Conservation (phyloP, 805 yeast genomes). For the Torulaspora gathmanii region DNA sequence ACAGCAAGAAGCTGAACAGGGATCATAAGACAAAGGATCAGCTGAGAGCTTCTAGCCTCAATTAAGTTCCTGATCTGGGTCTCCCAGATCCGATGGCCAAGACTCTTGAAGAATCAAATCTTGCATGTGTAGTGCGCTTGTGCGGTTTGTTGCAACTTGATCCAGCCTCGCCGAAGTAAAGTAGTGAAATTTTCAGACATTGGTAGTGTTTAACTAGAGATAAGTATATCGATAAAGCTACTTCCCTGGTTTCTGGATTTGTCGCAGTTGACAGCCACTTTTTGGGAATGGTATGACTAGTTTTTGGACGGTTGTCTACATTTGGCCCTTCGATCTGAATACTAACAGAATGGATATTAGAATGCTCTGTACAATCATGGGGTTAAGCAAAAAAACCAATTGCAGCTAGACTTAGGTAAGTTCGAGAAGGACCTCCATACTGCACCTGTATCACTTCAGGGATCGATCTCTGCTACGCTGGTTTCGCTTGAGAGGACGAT, state of each 20-base stretch:
- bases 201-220: neutral
- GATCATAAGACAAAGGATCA: neutral
- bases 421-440: slow-evolving; percentile 59
- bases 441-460: slow-evolving; percentile 72
- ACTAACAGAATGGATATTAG: slow-evolving; percentile 35
- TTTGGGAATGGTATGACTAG: slow-evolving; percentile 4
- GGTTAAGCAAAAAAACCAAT: slow-evolving; percentile 70
- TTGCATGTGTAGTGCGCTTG: neutral
- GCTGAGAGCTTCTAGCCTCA: neutral
- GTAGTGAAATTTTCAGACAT: slow-evolving; percentile 3
- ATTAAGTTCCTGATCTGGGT: neutral
- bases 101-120: neutral
- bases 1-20: neutral
- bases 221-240: neutral
- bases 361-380: slow-evolving; percentile 89
- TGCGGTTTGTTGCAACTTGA: neutral
- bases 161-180: neutral
- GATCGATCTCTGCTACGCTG: slow-evolving; percentile 52
- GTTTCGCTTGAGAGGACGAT: slow-evolving; percentile 72
- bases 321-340: neutral
- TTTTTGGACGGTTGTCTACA: neutral
- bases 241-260: neutral
- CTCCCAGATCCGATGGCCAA: neutral
- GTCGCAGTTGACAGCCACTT: neutral
- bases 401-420: slow-evolving; percentile 61